Evolutionary conservation across 2,329 filamentous ascomycete species (phyloP), one percentile per base, ranked within the genome.

Genomic region (Talaromyces sp.): DNA sequence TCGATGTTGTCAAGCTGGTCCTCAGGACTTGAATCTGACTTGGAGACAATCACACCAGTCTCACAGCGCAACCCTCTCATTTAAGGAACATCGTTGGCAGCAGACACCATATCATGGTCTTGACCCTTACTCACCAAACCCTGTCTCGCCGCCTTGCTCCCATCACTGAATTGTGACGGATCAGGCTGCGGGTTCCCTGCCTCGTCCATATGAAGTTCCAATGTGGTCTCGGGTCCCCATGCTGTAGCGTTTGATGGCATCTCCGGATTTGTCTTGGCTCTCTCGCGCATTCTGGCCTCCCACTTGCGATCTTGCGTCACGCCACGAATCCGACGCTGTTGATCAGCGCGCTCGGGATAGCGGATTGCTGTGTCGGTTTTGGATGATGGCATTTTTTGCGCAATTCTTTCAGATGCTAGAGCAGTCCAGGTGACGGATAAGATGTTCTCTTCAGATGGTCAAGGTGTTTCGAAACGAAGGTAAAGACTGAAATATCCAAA

Each of bases 141-240:
- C 13, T 37, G 41, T 41, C 63, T 61, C 15, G 58, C 56, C 48
- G 67, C 63, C 46, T 63, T 65, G 3, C 37, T 55, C 3, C 63
- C 66, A 50, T 70, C 65, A 10, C 62, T 64, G 37, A 58, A 70
- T 19, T 58, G 31, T 1, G 54, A 58, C 1, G 63, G 60, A 25
- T 74, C 68, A n/a, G 70, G 67, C 2, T 69, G 67, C 0, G 70
- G 67, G 35, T 73, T 67, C 17, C 70, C 72, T n/a, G 64, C 13
- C 13, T 64, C 36, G 37, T 74, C 66, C 61, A 74, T 66, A 3
- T 66, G 66, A 11, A 67, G 66, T 33, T 64, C 64, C 9, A 74
- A 58, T 33, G 66, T 58, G 58, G 73, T 66, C 35, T 67, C 66
- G 0, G 69, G 64, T 39, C 62, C 65, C 67, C 63, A 70, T 35